A percentile compares a stretch with the other conserved stretches of the same genome.
Evolutionary conservation across 1,139 yeast genomes (phyloP).

Genomic region (Zhuliangozyma parablackwelliae): DNA sequence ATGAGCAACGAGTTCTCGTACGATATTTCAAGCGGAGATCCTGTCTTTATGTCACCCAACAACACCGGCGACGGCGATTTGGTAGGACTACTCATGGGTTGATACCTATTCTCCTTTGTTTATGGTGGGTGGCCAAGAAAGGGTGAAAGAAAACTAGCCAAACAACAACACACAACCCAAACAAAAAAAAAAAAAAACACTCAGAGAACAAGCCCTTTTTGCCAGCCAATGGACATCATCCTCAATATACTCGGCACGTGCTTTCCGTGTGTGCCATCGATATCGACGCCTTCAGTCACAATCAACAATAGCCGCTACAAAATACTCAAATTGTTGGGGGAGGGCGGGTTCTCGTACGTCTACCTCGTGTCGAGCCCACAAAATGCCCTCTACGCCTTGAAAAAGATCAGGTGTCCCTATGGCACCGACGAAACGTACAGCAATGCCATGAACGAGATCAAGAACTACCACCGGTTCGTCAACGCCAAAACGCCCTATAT

Average conservation of each 20-base stretch:
- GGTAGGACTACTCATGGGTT: slow-evolving; percentile 3
- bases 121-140: too few species aligned
- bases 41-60: slow-evolving; percentile 8
- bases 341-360: slow-evolving; percentile 89
- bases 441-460: slow-evolving; percentile 72
- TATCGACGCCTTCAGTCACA: slow-evolving; percentile 43
- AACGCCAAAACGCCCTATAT: slow-evolving; percentile 56
- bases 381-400: slow-evolving; percentile 63
- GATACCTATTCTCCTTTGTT: too few species aligned
- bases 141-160: too few species aligned
- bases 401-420: slow-evolving; percentile 83
- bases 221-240: slow-evolving; percentile 19
- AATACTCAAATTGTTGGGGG: slow-evolving; percentile 73
- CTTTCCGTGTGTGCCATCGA: slow-evolving; percentile 40
- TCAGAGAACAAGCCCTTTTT: too few species aligned
- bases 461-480: slow-evolving; percentile 65
- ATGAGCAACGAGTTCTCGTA: slow-evolving; percentile 5
- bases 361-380: slow-evolving; percentile 58
- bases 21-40: slow-evolving; percentile 7
- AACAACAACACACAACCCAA: too few species aligned
- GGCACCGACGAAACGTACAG: slow-evolving; percentile 61
- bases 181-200: too few species aligned
- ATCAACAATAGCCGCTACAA: slow-evolving; percentile 48
- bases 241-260: slow-evolving; percentile 25
- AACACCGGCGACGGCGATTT: slow-evolving; percentile 5